Conservation (phyloP, 495 filamentous ascomycete genomes). For the Podospora conica region DNA sequence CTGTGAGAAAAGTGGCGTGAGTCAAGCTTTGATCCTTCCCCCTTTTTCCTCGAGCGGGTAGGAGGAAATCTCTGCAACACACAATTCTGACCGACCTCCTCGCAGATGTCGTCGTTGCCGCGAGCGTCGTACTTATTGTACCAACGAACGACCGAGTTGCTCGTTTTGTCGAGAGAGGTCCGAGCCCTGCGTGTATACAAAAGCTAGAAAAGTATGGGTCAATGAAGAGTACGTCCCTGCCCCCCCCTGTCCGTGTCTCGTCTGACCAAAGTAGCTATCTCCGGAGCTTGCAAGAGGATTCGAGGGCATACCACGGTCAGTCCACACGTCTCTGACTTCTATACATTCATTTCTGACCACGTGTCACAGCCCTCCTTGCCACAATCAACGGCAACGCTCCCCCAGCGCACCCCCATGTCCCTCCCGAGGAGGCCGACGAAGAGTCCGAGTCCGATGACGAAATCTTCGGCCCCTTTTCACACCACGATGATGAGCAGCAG, state of each 20-base stretch:
- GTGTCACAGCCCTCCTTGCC: neutral
- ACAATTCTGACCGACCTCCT: neutral
- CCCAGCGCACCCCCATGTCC: neutral
- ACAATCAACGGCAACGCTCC: neutral
- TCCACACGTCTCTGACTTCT: neutral
- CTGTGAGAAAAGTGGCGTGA: neutral
- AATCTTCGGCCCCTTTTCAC: slow-evolving; percentile 19
- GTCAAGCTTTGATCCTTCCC: neutral
- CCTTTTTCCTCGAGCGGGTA: neutral
- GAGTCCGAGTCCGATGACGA: slow-evolving; percentile 19
- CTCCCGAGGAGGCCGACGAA: slow-evolving; percentile 14
- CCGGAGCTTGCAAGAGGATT: neutral
- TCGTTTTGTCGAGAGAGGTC: slow-evolving; percentile 13
- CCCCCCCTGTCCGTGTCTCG: no score
- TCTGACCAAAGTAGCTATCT: neutral
- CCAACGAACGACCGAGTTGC: slow-evolving; percentile 21
- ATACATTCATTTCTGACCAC: neutral
- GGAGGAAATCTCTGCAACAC: neutral
- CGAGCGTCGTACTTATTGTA: slow-evolving; percentile 17
- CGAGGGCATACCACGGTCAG: neutral
- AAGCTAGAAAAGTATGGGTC: slow-evolving; percentile 18
- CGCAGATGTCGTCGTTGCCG: slow-evolving; percentile 22
- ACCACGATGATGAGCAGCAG: slow-evolving; percentile 15
- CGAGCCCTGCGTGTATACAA: slow-evolving; percentile 18
- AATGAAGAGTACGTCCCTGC: slow-evolving; percentile 16